phyloP scores from a whole-genome alignment of 2,329 filamentous ascomycete genomes.

The Penicillium aurantiogriseum region DNA sequence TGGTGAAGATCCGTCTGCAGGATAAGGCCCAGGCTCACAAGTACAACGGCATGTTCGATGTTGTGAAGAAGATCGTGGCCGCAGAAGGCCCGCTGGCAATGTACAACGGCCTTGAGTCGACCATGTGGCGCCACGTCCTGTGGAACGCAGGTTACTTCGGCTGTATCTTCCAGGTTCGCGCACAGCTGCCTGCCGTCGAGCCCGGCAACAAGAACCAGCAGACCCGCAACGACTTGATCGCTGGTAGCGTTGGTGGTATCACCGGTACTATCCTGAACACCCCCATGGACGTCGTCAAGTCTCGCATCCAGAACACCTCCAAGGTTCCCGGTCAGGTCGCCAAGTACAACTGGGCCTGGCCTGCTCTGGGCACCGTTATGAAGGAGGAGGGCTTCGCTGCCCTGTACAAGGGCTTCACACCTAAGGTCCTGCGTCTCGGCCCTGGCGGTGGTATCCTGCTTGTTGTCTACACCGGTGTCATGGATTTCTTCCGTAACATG shows the following conservation, averaged over 20 bases:
- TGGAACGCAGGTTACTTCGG: conserved; percentile 98
- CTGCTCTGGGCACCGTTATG: conserved; percentile 78
- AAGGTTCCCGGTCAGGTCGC: conserved; percentile 76
- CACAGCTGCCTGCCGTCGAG: conserved; percentile 74
- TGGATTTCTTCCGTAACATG: conserved; percentile 82
- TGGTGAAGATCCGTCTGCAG: conserved; percentile 97
- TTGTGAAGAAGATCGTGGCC: conserved; percentile 67
- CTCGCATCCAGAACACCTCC: conserved; percentile 89
- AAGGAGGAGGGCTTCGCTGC: conserved; percentile 90
- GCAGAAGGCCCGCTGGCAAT: conserved; percentile 81
- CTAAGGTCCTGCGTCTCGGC: conserved; percentile 81
- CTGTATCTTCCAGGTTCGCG: conserved; percentile 95
- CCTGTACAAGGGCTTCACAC: conserved; percentile 95
- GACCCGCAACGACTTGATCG: conserved; percentile 82
- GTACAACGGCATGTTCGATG: conserved; percentile 55
- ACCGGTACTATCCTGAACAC: conserved; percentile 91
- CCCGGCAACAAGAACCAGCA: conserved; percentile 69
- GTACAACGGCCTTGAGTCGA: conserved; percentile 96
- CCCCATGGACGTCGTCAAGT: conserved; percentile 96
- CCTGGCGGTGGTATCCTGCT: conserved; percentile 64
- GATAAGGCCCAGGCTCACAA: conserved; percentile 88
- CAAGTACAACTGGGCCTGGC: conserved; percentile 99
- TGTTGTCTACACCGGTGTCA: conserved; percentile 51
- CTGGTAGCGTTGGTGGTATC: conserved; percentile 84
- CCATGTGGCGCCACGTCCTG: conserved; percentile 89